Base-by-base conservation (phyloP, 768 basidiomycete genomes). In the Rhodocollybia butyracea region DNA sequence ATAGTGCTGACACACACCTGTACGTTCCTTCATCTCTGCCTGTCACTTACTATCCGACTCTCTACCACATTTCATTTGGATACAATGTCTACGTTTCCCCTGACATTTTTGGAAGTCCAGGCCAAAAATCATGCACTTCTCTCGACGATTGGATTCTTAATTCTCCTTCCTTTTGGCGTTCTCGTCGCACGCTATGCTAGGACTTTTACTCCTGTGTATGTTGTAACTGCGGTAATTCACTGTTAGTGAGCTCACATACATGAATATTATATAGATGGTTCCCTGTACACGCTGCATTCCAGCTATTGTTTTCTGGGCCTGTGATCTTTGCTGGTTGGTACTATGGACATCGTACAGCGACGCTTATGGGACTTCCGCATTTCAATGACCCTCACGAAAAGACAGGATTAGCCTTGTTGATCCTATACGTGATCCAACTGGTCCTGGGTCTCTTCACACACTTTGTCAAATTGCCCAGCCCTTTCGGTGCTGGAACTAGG, bases 151-250 rank as follows among this genome's bases (percentile, higher is more conserved):
- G 85, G 82, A 1, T 84, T 83, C 63, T 67, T 86, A 46, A 67
- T 85, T 47, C 60, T 86, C 17, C 73, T 88, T 8, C 85, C 85
- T 3, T 55, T 80, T 29, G 84, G 85, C n/a, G 76, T 73, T 11
- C 68, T 86, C 58, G 67, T 83, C 40, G 78, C 80, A 26, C 75
- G 84, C 56, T 84, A 78, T 59, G 63, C 74, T 13, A 74, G 84
- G 47, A 84, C 82, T 7, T 78, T 76, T 59, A 79, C 72, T 24
- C 68, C 65, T 36, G 69, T 62, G 75, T 82, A 64, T 64, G 75
- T 48, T 34, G 12, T 15, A 46, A 47, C 19, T 15, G 12, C 36
- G 39, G 24, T 12, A 39, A 17, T 52, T 46, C 21, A 29, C 15
- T 5, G 6, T 10, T 11, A 32, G 12, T 12, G 21, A 31, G 34